phyloP scores from a whole-genome alignment of 75 land plant species.

The Cryptomeria japonica region DNA sequence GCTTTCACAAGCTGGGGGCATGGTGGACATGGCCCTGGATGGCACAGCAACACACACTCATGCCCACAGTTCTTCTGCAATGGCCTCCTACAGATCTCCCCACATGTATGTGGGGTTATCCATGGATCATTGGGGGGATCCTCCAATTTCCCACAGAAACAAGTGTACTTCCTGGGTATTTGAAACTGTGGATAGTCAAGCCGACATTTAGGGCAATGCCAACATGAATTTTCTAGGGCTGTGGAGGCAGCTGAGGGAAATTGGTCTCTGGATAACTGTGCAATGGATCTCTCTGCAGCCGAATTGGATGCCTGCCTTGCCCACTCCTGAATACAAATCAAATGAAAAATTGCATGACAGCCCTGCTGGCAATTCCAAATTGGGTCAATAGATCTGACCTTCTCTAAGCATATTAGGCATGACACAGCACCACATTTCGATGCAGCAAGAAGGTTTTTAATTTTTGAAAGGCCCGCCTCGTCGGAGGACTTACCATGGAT shows the following conservation, averaged over 20 bases:
- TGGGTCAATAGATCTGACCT: constrained; percentile 72
- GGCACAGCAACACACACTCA: constrained; percentile 80
- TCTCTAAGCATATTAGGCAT: constrained; percentile 93
- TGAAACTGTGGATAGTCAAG: constrained; percentile 44
- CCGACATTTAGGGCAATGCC: constrained; percentile 98
- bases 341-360: constrained; percentile 86
- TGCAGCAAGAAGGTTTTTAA: constrained; percentile 74
- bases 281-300: constrained; percentile 44
- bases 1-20: constrained; percentile 79
- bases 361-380: constrained; percentile 80
- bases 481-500: not conserved
- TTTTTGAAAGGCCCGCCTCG: constrained; percentile 30
- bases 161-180: constrained; percentile 67
- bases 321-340: constrained; percentile 92
- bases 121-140: constrained; percentile 83
- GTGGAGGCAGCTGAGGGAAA: constrained; percentile 39
- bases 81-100: constrained; percentile 71
- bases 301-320: constrained; percentile 65
- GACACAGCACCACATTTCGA: constrained; percentile 66
- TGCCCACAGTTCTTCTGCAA: constrained; percentile 71
- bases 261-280: constrained; percentile 41
- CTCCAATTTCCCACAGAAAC: constrained; percentile 87
- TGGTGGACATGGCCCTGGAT: constrained; percentile 97
- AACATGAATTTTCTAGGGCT: constrained; percentile 32
- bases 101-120: constrained; percentile 94